These are phyloP conservation scores for Lentinula sp. DNA, from an alignment of 768 basidiomycete genomes.

Conservation along the genomic window DNA sequence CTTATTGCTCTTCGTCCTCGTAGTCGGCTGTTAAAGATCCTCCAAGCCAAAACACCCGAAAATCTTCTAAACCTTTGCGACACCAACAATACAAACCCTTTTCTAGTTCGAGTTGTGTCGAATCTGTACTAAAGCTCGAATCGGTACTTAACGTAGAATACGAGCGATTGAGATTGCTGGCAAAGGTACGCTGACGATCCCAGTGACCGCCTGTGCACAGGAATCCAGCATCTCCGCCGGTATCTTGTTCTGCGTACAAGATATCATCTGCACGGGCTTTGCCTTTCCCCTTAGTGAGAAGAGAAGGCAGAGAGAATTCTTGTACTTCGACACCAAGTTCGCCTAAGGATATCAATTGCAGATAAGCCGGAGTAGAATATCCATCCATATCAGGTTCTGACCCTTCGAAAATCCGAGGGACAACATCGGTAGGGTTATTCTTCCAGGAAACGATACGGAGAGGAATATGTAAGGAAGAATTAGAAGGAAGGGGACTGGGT, in stretches of 20 bases:
- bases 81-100: conserved; percentile 79
- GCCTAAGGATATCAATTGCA: conserved; percentile 68
- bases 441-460: conserved; percentile 55
- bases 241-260: conserved; percentile 50
- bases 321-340: conserved; percentile 72
- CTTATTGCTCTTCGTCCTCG: conserved; percentile 21
- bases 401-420: conserved; percentile 41
- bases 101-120: conserved; percentile 43
- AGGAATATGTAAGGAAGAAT: conserved; percentile 40
- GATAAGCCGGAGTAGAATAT: conserved; percentile 29
- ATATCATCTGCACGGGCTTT: conserved; percentile 38
- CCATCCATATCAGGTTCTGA: conserved; percentile 16
- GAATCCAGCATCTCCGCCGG: conserved; percentile 61
- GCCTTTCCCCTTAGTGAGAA: conserved; percentile 49
- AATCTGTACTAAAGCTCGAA: conserved; percentile 42
- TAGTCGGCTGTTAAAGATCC: conserved; percentile 34
- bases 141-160: conserved; percentile 34
- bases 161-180: conserved; percentile 31
- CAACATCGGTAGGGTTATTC: conserved; percentile 47
- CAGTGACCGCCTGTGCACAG: conserved; percentile 48
- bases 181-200: conserved; percentile 32
- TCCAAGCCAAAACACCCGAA: conserved; percentile 80
- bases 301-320: conserved; percentile 52
- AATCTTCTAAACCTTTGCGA: conserved; percentile 67
- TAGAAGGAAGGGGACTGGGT: conserved; percentile 59